Percentiles rank a stretch among this genome's conserved stretches.
Evolutionary conservation across 2,329 filamentous ascomycete genomes (phyloP).

Genomic region (Diaporthe citri): DNA sequence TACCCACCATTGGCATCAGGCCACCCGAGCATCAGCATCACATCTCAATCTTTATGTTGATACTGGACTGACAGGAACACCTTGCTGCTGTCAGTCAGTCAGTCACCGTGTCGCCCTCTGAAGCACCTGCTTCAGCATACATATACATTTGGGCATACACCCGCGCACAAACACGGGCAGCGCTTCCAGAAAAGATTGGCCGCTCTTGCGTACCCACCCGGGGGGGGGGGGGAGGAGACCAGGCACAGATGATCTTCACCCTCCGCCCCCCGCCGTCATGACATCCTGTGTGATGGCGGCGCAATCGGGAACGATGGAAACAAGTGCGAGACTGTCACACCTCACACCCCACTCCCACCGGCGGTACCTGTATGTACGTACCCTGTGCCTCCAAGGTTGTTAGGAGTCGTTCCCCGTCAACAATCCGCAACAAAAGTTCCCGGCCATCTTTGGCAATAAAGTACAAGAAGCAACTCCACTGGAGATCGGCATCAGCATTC

Average conservation of each 20-base stretch:
- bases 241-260: neutral
- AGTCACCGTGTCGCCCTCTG: neutral
- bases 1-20: slow-evolving; percentile 16
- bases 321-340: slow-evolving; percentile 29
- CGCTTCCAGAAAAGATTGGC: slow-evolving; percentile 31
- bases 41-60: neutral
- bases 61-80: neutral
- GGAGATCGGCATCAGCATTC: neutral
- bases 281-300: slow-evolving; percentile 30
- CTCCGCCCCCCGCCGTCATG: slow-evolving; percentile 12
- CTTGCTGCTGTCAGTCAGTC: neutral
- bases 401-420: neutral
- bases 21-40: neutral
- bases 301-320: slow-evolving; percentile 34
- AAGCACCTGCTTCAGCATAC: neutral
- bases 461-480: slow-evolving; percentile 13
- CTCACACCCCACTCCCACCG: slow-evolving; percentile 12
- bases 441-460: neutral
- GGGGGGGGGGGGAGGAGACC: neutral
- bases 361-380: neutral
- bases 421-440: slow-evolving; percentile 19
- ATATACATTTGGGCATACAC: neutral
- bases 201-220: neutral
- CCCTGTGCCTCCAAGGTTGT: neutral
- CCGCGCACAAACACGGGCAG: slow-evolving; percentile 28